phyloP scores from a whole-genome alignment of 106 monocot genomes.

The Posidonia australis region DNA sequence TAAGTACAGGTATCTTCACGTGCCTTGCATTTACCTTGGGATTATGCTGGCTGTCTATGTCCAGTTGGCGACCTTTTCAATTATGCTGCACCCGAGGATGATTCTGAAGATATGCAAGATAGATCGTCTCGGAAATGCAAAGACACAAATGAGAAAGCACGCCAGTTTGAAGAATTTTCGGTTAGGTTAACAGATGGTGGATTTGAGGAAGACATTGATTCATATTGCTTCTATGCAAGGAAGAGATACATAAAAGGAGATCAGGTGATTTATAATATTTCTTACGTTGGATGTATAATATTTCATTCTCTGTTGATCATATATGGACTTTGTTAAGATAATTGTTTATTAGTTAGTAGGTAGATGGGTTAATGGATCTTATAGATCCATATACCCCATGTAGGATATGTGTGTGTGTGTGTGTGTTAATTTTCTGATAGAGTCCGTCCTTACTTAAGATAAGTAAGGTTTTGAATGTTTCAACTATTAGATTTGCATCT shows the following conservation, averaged over 20 bases:
- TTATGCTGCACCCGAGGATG: slow-evolving; percentile 73
- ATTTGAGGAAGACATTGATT: slow-evolving; percentile 46
- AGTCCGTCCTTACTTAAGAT: too few species aligned
- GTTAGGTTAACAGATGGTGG: slow-evolving; percentile 82
- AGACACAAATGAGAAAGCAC: slow-evolving; percentile 1
- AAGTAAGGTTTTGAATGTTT: too few species aligned
- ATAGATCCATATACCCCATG: too few species aligned
- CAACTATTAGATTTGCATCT: too few species aligned
- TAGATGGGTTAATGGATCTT: too few species aligned
- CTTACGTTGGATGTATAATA: too few species aligned
- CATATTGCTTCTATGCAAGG: slow-evolving; percentile 92
- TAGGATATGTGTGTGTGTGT: too few species aligned
- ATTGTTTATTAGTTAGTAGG: too few species aligned
- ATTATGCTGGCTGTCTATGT: slow-evolving; percentile 85
- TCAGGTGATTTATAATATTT: slow-evolving; percentile 37
- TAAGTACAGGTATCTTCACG: slow-evolving; percentile 64
- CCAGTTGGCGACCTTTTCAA: slow-evolving; percentile 96
- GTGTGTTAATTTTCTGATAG: too few species aligned
- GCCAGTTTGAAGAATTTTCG: slow-evolving; percentile 14
- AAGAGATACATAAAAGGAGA: slow-evolving; percentile 56
- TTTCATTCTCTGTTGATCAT: too few species aligned
- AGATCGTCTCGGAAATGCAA: background rate
- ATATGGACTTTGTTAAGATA: too few species aligned
- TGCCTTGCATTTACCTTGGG: slow-evolving; percentile 92
- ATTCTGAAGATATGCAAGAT: slow-evolving; percentile 7